Conservation (phyloP, 495 filamentous ascomycete species). For the Paragyromitra xinjiangensis region DNA sequence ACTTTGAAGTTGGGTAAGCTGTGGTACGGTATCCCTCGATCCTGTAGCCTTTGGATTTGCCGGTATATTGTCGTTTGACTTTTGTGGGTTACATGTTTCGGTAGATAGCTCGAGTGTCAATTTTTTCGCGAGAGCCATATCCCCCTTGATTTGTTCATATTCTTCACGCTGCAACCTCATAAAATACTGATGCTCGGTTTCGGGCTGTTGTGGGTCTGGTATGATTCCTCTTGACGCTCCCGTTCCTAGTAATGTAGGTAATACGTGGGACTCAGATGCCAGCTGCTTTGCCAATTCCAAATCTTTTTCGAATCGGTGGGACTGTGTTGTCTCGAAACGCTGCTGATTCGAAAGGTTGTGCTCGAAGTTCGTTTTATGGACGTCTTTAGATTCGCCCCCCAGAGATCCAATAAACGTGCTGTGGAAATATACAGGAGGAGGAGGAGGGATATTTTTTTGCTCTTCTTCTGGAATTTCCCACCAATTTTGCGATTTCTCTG, state of each 20-base stretch:
- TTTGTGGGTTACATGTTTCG: background rate
- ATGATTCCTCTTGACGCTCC: background rate
- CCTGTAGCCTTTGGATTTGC: background rate
- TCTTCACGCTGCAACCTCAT: background rate
- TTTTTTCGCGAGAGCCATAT: conserved; percentile 19
- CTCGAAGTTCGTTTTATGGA: background rate
- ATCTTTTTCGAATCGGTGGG: background rate
- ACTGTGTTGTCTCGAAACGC: background rate
- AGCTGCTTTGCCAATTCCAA: background rate
- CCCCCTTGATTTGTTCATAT: background rate
- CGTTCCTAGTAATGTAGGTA: background rate
- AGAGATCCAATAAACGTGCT: background rate
- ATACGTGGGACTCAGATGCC: background rate
- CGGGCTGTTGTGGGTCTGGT: background rate
- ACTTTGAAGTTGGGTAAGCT: background rate
- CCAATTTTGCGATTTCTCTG: background rate
- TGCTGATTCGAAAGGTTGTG: background rate
- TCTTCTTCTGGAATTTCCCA: conserved; percentile 9
- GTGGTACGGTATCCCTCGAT: background rate
- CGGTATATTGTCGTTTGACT: conserved; percentile 6
- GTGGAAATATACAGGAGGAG: background rate
- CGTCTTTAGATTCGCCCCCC: background rate
- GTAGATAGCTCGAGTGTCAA: background rate
- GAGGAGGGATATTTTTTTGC: background rate
- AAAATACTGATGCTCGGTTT: background rate